Base-by-base conservation (phyloP, 2,329 filamentous ascomycete genomes). In the Colletotrichum graminicola region DNA sequence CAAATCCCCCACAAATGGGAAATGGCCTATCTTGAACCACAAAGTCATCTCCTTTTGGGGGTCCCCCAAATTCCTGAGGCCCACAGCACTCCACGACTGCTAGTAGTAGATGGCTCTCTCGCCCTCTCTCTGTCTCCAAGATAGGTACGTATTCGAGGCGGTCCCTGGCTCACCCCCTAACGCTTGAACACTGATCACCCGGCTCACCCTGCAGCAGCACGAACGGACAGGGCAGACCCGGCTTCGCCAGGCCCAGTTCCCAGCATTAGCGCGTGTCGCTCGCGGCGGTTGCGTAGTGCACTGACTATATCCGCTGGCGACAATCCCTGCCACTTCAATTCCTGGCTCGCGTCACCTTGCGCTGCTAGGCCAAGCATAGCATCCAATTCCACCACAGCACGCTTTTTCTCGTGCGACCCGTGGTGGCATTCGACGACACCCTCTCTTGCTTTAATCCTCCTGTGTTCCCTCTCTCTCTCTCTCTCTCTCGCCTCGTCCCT, bases 301-400 rank as follows among this genome's bases (percentile, higher is more conserved):
- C 34, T 36, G 68, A 49, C 29, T 54, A 6, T 54, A 47, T 18
- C 41, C 65, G 63, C 59, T 47, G 45, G 43, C 47, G 59, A 59
- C 52, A 71, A 68, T 59, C 68, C 68, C 65, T 71, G 59, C 65
- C 59, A 59, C 34, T 43, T 63, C 62, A 66, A 63, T 55, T 68
- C 65, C 68, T 68, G 57, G 67, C 64, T 57, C 57, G 56, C 65
- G 68, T 71, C 65, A 63, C 65, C 39, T 57, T 68, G 65, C 59
- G 55, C 68, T 68, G 57, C 64, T 45, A 21, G 26, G 51, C 51
- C 64, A 67, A 68, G 32, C 59, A 68, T 32, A 34, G 43, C 59
- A 68, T 54, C 64, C 68, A 71, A 63, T 71, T 71, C 65, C 68
- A 68, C 55, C 55, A 23, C 36, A 61, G 47, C 47, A 54, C 34